phyloP scores from a whole-genome alignment of 1,284 basidiomycete genomes.

The Ganoderma meredithae region DNA sequence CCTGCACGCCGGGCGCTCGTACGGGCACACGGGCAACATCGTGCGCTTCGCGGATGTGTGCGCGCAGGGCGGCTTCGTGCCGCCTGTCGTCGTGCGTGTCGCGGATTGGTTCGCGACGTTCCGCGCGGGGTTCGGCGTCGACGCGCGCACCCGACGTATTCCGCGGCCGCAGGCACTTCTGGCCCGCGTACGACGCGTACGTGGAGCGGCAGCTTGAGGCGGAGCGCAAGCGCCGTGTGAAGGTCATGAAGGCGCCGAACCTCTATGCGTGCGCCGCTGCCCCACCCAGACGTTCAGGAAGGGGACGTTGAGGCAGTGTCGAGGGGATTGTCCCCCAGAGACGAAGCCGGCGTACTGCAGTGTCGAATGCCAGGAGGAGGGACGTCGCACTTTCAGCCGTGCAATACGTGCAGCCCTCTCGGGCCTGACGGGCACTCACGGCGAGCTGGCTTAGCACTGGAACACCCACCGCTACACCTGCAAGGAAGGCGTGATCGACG shows the following conservation, averaged over 20 bases:
- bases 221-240: not conserved
- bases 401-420: not conserved
- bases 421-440: not conserved
- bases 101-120: conserved; percentile 4
- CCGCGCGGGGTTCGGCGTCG: conserved; percentile 1
- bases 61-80: not conserved
- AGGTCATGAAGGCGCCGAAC: conserved; percentile 8
- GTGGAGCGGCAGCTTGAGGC: not conserved
- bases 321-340: conserved; percentile 1
- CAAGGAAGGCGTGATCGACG: not conserved
- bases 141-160: not conserved
- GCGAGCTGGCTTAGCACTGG: not conserved
- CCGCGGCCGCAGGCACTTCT: not conserved
- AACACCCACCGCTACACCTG: not conserved
- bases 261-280: conserved; percentile 13
- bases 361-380: conserved; percentile 3
- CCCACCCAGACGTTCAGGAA: not conserved
- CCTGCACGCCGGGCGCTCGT: not conserved
- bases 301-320: not conserved
- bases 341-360: conserved; percentile 9
- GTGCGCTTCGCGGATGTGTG: not conserved
- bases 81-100: conserved; percentile 11
- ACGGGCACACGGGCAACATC: not conserved
- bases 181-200: not conserved
- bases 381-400: not conserved